Evolutionary conservation across 257 asterid species (phyloP), one percentile per base, ranked within the genome.

Genomic region (Striga asiatica): DNA sequence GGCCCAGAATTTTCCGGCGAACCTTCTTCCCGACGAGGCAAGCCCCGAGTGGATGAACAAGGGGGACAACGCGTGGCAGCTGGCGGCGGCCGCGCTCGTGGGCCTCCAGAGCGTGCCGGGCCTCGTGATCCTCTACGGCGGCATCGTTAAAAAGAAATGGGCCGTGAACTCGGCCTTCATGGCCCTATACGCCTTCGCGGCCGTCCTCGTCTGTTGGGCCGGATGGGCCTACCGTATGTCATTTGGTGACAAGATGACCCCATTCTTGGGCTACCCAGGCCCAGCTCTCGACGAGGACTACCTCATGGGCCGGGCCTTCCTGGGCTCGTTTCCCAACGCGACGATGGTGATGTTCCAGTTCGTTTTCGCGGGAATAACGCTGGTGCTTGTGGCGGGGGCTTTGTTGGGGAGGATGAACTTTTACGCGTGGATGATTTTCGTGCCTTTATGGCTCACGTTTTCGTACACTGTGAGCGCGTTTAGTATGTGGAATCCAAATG

Each of bases 91-190:
- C 1, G 73, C 86, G 0, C 70, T 79, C 1, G 86, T 79, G 2
- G 86, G 86, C 19, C 77, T 79, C 1, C 86, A 79, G 23, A 70
- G 86, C 27, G 82, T 79, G 2, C 85, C 85, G 1, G 88, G 88
- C 2, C 82, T 77, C 0, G 78, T 80, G 2, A 77, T 80, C 50
- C 79, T 80, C 17, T 80, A 80, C 23, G 84, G 88, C 24, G 75
- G 88, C 66, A 72, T 72, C 2, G 88, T 80, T 3, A 80, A 80
- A 65, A 72, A 77, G 70, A 80, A 80, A 62, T 80, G 88, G 88
- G 88, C 88, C 1, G 75, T 80, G 12, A 80, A 80, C 63, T 81
- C 88, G 0, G 76, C 82, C 1, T 75, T 81, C 66, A 81, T 81
- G 88, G 88, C 84, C 7, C 70, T 77, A 2, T 81, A 81, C 66